Conservation (phyloP, 148 eudicot genomes). For the Nepenthes gracilis region DNA sequence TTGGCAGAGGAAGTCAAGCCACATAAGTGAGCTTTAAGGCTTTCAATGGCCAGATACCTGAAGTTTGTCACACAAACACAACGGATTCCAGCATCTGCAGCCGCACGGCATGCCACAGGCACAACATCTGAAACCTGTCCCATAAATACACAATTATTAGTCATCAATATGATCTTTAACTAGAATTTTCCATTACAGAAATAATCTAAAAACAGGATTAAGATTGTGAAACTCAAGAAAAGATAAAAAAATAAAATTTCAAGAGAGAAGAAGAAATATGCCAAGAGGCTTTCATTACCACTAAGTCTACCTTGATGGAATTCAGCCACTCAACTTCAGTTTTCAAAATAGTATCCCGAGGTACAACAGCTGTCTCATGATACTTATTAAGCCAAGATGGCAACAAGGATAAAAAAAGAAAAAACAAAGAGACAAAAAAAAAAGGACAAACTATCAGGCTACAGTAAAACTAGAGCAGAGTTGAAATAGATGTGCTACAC, state of each 20-base stretch:
- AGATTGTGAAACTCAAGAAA: background rate
- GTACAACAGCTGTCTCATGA: slow-evolving; percentile 92
- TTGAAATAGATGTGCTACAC: background rate
- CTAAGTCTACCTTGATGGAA: slow-evolving; percentile 94
- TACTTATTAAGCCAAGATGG: slow-evolving; percentile 37
- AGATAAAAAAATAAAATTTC: background rate
- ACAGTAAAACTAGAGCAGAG: background rate
- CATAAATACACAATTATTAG: slow-evolving; percentile 3
- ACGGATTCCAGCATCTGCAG: slow-evolving; percentile 98
- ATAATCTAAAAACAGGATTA: background rate
- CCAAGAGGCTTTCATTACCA: slow-evolving; percentile 39
- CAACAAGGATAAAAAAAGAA: background rate
- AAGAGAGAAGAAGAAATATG: slow-evolving; percentile 1
- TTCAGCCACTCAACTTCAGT: slow-evolving; percentile 94
- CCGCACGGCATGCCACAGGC: slow-evolving; percentile 98
- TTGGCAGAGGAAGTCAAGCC: background rate
- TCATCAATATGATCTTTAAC: background rate
- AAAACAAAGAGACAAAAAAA: background rate
- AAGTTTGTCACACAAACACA: slow-evolving; percentile 93
- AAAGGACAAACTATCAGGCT: slow-evolving; percentile 2
- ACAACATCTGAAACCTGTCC: slow-evolving; percentile 95
- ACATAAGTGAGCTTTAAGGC: background rate
- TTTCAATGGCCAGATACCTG: slow-evolving; percentile 40
- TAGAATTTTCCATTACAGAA: background rate
- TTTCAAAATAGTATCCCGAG: slow-evolving; percentile 74